Evolutionary conservation across 352 stramenopile genomes (phyloP), one percentile per base, ranked within the genome.

Genomic region (Globisporangium nunn): DNA sequence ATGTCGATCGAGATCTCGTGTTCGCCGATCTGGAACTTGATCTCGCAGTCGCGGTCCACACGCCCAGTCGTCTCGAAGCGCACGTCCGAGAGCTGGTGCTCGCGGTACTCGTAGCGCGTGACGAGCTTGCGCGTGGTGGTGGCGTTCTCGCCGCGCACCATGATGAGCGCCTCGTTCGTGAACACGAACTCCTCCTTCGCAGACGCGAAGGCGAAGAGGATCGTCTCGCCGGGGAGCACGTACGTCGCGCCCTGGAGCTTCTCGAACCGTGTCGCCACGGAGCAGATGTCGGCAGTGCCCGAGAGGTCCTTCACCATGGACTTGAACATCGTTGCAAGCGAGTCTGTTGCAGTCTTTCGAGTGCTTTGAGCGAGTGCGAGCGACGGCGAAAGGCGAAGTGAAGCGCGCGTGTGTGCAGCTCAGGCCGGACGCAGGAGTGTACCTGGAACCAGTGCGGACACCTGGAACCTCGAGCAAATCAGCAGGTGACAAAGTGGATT

Each of bases 151-250:
- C 71, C 75, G 45, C 65, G 46, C 10, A 71, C 17, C 14, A 57
- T 62, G 52, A 88, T 66, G 37, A 88, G 29, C 17, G 78, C 78
- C 52, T 82, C 59, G 65, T 78, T 87, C n/a, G 77, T 85, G 67
- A 87, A 82, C 12, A 71, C 65, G 44, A 83, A 86, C 58, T 85
- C 78, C 53, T 86, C 75, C 41, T 85, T 81, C 6, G 66, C 50
- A 10, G 75, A 81, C 39, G 73, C 52, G 44, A 88, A 64, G 3
- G 70, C 72, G 47, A 88, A 87, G 15, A 69, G 57, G 31, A 88
- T 68, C n/a, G 59, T 66, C 60, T 87, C 72, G 18, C 59, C 54
- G 6, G 75, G 78, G n/a, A 88, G 55, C 46, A 88, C 46, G 55
- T 85, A 86, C 40, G 68, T 56, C 0, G 53, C 59, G 1, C 63